Evolutionary conservation across 2,329 filamentous ascomycete genomes (phyloP).

Genomic region (Exophiala phaeomuriformis): DNA sequence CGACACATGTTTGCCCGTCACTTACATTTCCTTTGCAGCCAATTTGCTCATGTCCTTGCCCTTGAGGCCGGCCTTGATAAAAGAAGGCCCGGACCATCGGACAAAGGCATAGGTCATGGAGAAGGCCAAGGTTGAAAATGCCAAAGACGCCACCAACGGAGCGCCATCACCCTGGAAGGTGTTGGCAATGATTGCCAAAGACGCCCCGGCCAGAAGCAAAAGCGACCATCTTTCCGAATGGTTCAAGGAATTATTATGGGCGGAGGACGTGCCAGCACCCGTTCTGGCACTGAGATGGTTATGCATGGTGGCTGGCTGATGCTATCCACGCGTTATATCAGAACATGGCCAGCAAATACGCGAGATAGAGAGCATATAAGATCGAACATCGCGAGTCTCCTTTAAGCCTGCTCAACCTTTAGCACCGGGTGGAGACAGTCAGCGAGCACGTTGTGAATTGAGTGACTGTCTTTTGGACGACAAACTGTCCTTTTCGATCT

Average conservation of each 20-base stretch:
- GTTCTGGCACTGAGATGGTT: background rate
- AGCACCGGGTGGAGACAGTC: no score
- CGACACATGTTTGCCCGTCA: background rate
- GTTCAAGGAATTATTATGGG: conserved; percentile 34
- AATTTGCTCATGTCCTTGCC: conserved; percentile 81
- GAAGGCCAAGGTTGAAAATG: conserved; percentile 80
- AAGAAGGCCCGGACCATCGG: conserved; percentile 83
- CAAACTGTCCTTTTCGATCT: conserved; percentile 3
- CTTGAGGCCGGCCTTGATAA: conserved; percentile 80
- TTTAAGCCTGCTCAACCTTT: no score
- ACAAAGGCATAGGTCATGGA: conserved; percentile 76
- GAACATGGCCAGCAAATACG: no score
- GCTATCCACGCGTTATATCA: no score
- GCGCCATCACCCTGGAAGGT: conserved; percentile 80
- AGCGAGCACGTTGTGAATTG: no score
- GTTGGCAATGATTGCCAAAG: conserved; percentile 67
- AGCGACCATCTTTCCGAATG: conserved; percentile 51
- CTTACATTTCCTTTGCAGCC: conserved; percentile 65
- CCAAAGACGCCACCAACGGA: conserved; percentile 78
- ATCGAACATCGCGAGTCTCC: no score
- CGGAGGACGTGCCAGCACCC: no score
- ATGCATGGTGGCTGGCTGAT: no score
- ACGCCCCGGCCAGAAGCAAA: conserved; percentile 59
- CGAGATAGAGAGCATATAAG: no score
- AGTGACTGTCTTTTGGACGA: background rate